Base-by-base conservation (phyloP, 2,329 filamentous ascomycete genomes). In the Fusarium sp. region DNA sequence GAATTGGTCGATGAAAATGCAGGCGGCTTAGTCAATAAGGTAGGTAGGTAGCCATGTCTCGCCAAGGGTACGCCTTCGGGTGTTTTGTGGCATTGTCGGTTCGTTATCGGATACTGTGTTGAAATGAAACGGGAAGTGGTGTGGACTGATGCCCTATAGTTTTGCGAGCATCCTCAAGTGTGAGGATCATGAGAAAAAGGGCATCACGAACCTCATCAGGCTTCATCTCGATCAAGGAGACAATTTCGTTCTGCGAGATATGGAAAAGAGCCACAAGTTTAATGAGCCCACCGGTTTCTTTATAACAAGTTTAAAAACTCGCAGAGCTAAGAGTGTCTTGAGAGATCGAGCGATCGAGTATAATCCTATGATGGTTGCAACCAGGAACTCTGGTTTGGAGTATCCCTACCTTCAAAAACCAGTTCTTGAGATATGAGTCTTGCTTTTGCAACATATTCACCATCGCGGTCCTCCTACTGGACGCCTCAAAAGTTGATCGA, bases 231-330 rank as follows among this genome's bases (percentile, higher is more conserved):
- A 39, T 58, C 28, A 35, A 32, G 45, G 36, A 22, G 12, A 63
- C 17, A 30, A 13, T 42, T 20, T 20, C 32, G 32, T 9, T 22
- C n/a, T 15, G 41, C 42, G 53, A 60, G 47, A 59, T 54, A 60
- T 60, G 67, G 28, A 54, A 44, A 50, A 59, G n/a, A 24, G 42
- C 32, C 30, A 70, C n/a, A 59, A 59, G 66, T 66, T 70, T 55
- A 70, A 70, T 59, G 59, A 70, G 42, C 51, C 66, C 66, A 28
- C 56, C 53, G 47, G 41, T 53, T 66, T 22, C 60, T 69, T 70
- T 70, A 70, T 70, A 55, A 38, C 17, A 58, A 45, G 30, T 51
- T n/a, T 24, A 24, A 48, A 45, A 41, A 59, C 47, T 50, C 22
- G 47, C 42, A 60, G 42, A 53, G 39, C 36, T n/a, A 42, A 66